Base-by-base conservation (phyloP, 176 grass and related monocot species). In the Cenchrus fungigraminus region DNA sequence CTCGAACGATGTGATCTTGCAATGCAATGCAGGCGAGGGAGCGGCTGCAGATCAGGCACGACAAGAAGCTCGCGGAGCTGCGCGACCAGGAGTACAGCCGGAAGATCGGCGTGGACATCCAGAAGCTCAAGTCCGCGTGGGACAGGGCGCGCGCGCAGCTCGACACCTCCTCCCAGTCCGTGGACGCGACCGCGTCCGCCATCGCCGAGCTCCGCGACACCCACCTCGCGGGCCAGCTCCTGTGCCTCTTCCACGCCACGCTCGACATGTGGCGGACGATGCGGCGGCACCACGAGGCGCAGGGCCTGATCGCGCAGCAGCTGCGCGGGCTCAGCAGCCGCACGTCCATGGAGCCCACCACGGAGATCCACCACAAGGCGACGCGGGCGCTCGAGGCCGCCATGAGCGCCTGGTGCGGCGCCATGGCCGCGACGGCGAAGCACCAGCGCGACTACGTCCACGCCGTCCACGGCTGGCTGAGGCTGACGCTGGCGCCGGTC, bases 351-450 rank as follows among this genome's bases (percentile, higher is more conserved):
- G 88, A 95, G 12, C 66, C 90, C 46, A 95, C 88, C 0, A 92
- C 88, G 40, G 93, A 92, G 70, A 86, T 92, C 59, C 93, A 95
- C 84, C 88, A 88, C 80, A 32, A 65, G 72, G 86, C 80, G 11
- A 95, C 90, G 59, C 83, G 90, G 1, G 93, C 84, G 76, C 86
- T 95, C 29, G 90, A 95, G 73, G 76, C 80, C 85, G 90, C 93
- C 62, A 85, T 89, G 79, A 58, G 14, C 20, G 83, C 49, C 9
- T 95, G 93, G 93, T 82, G 79, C 91, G 79, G n/a, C 0, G 87
- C 88, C 17, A 73, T 90, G 86, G 75, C 68, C 7, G 88, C 85
- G 53, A 2, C 92, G 44, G 74, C 89, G 13, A 92, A 82, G 76
- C 91, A 91, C 71, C 86, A 95, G 49, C 88, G 88, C n/a, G 90